Conservation (phyloP, 768 basidiomycete genomes). For the Mycena kentingensis region DNA sequence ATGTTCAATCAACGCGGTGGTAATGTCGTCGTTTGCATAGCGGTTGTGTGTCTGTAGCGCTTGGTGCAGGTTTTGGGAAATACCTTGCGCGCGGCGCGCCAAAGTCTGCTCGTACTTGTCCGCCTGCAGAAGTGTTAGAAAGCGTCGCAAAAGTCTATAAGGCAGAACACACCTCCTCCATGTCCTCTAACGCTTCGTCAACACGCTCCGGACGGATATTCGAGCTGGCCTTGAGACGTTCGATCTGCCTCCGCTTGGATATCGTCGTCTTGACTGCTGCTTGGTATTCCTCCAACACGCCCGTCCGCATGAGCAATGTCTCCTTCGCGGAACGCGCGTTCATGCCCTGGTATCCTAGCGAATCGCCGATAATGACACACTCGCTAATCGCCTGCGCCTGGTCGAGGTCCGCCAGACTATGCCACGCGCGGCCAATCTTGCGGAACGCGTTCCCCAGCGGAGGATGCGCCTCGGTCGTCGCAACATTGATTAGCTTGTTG, state of each 20-base stretch:
- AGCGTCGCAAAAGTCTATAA: slow-evolving; percentile 3
- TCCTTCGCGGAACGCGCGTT: slow-evolving; percentile 98
- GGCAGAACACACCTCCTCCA: slow-evolving; percentile 71
- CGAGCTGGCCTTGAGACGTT: slow-evolving; percentile 81
- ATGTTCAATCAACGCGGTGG: slow-evolving; percentile 88
- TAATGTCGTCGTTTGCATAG: slow-evolving; percentile 89
- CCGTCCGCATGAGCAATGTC: slow-evolving; percentile 85
- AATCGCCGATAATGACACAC: slow-evolving; percentile 94
- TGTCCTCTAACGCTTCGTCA: slow-evolving; percentile 88
- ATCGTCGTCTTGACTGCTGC: slow-evolving; percentile 91
- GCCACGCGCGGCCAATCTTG: slow-evolving; percentile 85
- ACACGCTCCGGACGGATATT: slow-evolving; percentile 85
- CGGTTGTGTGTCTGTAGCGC: slow-evolving; percentile 84
- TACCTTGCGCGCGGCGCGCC: slow-evolving; percentile 84
- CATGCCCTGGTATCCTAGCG: slow-evolving; percentile 92
- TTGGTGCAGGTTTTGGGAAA: slow-evolving; percentile 90
- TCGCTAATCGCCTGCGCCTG: slow-evolving; percentile 92
- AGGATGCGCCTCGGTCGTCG: slow-evolving; percentile 85
- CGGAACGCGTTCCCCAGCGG: slow-evolving; percentile 81
- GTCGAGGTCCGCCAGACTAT: slow-evolving; percentile 84
- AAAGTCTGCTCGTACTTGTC: slow-evolving; percentile 87
- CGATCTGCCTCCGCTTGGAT: slow-evolving; percentile 89
- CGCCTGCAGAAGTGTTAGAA: slow-evolving; percentile 55
- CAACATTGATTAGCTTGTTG: slow-evolving; percentile 87
- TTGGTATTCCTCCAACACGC: slow-evolving; percentile 92